phyloP scores from a whole-genome alignment of 2,329 filamentous ascomycete genomes.

The Cytospora leucostoma region DNA sequence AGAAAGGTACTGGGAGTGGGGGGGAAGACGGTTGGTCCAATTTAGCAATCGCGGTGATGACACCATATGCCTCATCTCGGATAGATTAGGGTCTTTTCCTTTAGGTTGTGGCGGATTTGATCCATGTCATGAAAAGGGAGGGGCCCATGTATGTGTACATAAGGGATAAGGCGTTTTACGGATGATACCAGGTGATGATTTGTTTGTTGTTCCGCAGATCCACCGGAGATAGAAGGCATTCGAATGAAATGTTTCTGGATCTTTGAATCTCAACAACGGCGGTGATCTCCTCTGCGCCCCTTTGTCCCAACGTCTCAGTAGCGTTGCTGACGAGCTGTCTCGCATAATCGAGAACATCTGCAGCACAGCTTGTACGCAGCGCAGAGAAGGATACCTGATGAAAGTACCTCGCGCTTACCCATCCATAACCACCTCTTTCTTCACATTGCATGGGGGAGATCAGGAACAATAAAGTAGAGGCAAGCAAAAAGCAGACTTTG shows the following conservation, averaged over 20 bases:
- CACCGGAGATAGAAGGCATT: neutral
- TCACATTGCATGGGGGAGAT: neutral
- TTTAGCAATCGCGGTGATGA: neutral
- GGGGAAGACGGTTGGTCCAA: neutral
- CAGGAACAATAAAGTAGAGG: neutral
- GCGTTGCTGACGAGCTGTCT: too few species aligned
- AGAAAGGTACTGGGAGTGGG: neutral
- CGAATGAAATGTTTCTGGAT: neutral
- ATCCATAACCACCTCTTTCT: too few species aligned
- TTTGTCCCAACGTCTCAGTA: too few species aligned
- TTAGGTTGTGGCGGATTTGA: neutral
- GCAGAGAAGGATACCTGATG: too few species aligned
- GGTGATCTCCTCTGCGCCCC: neutral
- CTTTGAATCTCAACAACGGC: neutral
- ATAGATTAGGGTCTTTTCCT: neutral
- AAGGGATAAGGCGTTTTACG: constrained; percentile 15
- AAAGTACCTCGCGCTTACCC: neutral
- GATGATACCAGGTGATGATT: constrained; percentile 15
- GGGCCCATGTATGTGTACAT: constrained; percentile 5
- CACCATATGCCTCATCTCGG: too few species aligned
- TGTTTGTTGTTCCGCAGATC: neutral
- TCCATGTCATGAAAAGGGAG: neutral
- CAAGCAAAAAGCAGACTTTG: neutral
- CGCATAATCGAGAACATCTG: too few species aligned
- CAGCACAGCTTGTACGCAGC: too few species aligned